Percentiles rank a stretch among this genome's conserved stretches.
phyloP scores from a whole-genome alignment of 2,329 filamentous ascomycete species.

The Coniochaeta pulveracea region DNA sequence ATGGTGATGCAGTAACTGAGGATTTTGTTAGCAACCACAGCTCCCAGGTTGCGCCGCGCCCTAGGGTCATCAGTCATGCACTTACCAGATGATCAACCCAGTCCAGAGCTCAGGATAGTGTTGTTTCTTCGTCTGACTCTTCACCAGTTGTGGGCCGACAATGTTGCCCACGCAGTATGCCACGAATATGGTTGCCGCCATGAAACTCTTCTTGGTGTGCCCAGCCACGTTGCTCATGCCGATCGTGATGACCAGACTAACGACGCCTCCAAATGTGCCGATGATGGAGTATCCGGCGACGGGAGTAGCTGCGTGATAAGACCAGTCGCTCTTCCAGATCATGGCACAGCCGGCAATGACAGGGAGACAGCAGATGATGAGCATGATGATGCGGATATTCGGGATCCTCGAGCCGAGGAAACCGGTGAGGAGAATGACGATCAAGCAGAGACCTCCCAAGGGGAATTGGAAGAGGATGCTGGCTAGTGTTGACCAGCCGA shows the following conservation, averaged over 20 bases:
- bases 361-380: constrained; percentile 56
- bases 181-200: constrained; percentile 63
- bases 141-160: constrained; percentile 61
- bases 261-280: constrained; percentile 62
- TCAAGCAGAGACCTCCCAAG: constrained; percentile 55
- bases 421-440: constrained; percentile 55
- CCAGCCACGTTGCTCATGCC: constrained; percentile 60
- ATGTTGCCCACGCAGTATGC: constrained; percentile 70
- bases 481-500: constrained; percentile 52
- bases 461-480: constrained; percentile 68
- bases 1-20: constrained; percentile 58
- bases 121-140: constrained; percentile 48
- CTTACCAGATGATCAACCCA: constrained; percentile 50
- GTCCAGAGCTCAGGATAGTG: constrained; percentile 66
- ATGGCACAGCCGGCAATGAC: constrained; percentile 64
- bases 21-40: constrained; percentile 6
- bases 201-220: constrained; percentile 68
- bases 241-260: constrained; percentile 42
- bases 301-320: constrained; percentile 50
- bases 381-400: constrained; percentile 54
- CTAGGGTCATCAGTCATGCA: constrained; percentile 1
- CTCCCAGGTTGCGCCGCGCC: too few species aligned
- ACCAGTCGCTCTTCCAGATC: constrained; percentile 62
- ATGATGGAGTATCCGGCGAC: constrained; percentile 63
- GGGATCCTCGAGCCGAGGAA: constrained; percentile 47